Evolutionary conservation across 257 asterid genomes (phyloP).

Genomic region (Petunia secreta): DNA sequence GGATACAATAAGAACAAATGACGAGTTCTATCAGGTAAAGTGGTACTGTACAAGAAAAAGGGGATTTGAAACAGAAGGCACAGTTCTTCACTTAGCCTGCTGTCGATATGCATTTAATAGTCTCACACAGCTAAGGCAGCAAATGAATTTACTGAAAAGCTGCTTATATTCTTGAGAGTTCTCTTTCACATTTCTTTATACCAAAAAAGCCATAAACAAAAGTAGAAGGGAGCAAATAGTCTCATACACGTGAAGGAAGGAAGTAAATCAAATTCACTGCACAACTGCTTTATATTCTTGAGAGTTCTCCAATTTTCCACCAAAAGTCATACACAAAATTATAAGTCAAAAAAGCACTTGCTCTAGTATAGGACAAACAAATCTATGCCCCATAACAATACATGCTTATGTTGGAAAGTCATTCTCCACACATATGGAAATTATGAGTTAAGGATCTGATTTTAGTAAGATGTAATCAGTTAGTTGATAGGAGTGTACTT

Average conservation of each 20-base stretch:
- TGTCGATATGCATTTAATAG: neutral
- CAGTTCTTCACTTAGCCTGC: too few species aligned
- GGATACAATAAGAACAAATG: constrained; percentile 36
- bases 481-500: too few species aligned
- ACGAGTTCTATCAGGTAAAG: neutral
- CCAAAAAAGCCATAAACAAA: neutral
- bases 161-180: constrained; percentile 5
- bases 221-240: neutral
- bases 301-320: constrained; percentile 3
- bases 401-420: too few species aligned
- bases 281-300: constrained; percentile 6
- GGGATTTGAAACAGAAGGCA: too few species aligned
- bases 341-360: neutral
- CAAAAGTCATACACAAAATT: neutral
- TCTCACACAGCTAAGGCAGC: neutral
- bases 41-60: too few species aligned
- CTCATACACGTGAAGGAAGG: neutral
- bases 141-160: neutral
- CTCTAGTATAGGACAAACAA: too few species aligned
- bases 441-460: too few species aligned
- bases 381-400: too few species aligned
- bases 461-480: too few species aligned
- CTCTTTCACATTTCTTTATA: neutral
- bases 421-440: too few species aligned
- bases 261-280: neutral